A percentile compares a stretch with the other conserved stretches of the same genome.
Conservation (phyloP, 108 stramenopile species). For the Aurantiochytrium sp. region DNA sequence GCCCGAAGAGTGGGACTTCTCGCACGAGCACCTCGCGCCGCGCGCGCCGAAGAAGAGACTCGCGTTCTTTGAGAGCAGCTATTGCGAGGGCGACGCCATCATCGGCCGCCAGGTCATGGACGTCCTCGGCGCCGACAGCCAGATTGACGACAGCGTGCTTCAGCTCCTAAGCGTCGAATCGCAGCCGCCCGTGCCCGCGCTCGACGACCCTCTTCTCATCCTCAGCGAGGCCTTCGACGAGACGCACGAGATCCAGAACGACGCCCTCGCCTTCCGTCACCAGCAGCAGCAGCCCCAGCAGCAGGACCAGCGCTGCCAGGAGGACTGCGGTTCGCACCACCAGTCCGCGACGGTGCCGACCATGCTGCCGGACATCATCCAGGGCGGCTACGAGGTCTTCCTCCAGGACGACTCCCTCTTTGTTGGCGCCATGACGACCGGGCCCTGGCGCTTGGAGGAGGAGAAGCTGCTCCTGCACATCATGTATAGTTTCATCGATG, state of each 20-base stretch:
- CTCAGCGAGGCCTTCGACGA: no score
- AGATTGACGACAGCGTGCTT: neutral
- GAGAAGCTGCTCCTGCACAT: neutral
- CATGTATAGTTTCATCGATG: neutral
- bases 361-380: neutral
- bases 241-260: no score
- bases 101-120: neutral
- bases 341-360: neutral
- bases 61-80: no score
- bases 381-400: neutral
- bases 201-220: neutral
- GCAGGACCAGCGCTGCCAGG: no score
- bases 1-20: no score
- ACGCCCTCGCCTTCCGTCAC: no score
- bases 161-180: neutral
- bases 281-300: no score
- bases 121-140: neutral
- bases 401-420: neutral
- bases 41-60: no score
- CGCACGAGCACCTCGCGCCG: no score
- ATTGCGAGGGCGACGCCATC: neutral
- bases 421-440: neutral
- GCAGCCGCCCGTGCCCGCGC: neutral
- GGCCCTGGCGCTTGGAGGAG: neutral
- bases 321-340: neutral